These are phyloP conservation scores for Linum tenue DNA, from an alignment of 345 rosid genomes.

Conservation along the genomic window DNA sequence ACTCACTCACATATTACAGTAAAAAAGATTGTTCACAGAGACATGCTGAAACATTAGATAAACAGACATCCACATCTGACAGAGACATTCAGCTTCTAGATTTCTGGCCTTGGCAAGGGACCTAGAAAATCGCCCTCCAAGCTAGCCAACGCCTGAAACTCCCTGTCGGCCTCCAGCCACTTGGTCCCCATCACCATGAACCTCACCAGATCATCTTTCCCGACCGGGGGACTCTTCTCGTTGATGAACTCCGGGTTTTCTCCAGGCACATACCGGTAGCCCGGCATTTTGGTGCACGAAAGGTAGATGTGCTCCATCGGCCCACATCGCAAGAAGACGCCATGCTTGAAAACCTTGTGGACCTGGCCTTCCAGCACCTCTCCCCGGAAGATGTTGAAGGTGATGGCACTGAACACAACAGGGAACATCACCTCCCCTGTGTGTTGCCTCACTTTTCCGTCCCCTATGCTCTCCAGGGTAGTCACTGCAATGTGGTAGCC, in stretches of 20 bases:
- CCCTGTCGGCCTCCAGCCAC: conserved; percentile 80
- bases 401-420: conserved; percentile 52
- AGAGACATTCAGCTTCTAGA: no score
- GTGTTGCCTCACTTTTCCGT: conserved; percentile 62
- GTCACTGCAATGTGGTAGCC: conserved; percentile 64
- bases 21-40: no score
- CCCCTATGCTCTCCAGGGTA: conserved; percentile 48
- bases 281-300: conserved; percentile 54
- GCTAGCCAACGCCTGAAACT: conserved; percentile 73
- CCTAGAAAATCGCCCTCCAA: conserved; percentile 76
- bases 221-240: conserved; percentile 51
- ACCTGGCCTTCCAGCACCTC: conserved; percentile 65
- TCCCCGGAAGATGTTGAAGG: conserved; percentile 75
- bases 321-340: conserved; percentile 71
- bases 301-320: conserved; percentile 52
- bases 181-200: conserved; percentile 59
- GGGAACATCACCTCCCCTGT: conserved; percentile 76
- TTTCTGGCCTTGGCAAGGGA: conserved; percentile 16
- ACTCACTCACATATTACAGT: no score
- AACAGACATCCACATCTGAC: no score
- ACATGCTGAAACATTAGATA: no score
- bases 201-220: conserved; percentile 42
- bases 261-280: conserved; percentile 48
- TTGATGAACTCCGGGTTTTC: conserved; percentile 64
- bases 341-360: conserved; percentile 73